Conservation (phyloP, 306 rosid species). For the Trifolium dubium region DNA sequence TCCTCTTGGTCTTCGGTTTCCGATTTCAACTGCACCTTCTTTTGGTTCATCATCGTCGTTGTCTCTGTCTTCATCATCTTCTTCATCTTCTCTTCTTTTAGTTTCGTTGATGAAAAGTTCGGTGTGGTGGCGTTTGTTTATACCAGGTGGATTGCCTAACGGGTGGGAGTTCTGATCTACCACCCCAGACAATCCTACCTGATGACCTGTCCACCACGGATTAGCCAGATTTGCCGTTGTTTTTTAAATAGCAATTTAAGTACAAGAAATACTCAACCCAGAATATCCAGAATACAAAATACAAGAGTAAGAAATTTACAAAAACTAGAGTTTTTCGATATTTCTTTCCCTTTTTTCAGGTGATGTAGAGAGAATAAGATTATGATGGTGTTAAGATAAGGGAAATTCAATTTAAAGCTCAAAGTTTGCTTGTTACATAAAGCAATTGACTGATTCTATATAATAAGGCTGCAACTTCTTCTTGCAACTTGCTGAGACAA, state of each 20-base stretch:
- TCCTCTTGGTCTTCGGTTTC: conserved; percentile 79
- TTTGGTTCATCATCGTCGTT: conserved; percentile 58
- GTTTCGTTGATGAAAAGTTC: conserved; percentile 63
- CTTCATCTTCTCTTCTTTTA: conserved; percentile 46
- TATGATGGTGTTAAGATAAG: not conserved
- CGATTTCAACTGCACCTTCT: conserved; percentile 84
- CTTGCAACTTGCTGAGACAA: conserved; percentile 11
- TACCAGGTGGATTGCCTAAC: conserved; percentile 55
- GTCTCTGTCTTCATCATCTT: conserved; percentile 61
- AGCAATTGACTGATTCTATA: conserved; percentile 28
- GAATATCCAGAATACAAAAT: not conserved
- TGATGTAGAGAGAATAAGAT: not conserved
- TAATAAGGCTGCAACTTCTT: not conserved
- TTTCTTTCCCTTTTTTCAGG: not conserved
- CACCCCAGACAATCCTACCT: conserved; percentile 72
- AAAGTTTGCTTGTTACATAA: conserved; percentile 22
- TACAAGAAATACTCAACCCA: not conserved
- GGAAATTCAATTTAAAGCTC: conserved; percentile 22
- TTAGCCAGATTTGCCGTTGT: conserved; percentile 68
- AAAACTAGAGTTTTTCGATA: not conserved
- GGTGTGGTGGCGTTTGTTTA: conserved; percentile 46
- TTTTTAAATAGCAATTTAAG: not conserved
- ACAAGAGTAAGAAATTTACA: not conserved
- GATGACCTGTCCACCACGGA: conserved; percentile 91
- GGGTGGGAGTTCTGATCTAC: conserved; percentile 52